Base-by-base conservation (phyloP, 2,329 filamentous ascomycete genomes). In the Calonectria naviculata region DNA sequence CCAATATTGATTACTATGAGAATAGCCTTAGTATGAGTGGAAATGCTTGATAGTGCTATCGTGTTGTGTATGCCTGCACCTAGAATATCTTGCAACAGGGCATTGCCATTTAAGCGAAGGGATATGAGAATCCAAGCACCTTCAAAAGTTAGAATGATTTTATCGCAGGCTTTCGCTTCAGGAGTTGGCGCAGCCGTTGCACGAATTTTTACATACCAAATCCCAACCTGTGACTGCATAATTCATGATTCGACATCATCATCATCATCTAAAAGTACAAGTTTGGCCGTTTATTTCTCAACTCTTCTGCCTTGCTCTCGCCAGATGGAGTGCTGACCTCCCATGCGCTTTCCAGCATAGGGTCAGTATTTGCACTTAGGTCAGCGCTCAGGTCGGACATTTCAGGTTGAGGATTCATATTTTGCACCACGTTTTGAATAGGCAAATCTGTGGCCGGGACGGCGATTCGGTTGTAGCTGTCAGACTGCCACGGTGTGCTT, bases 241-340 rank as follows among this genome's bases (percentile, higher is more conserved):
- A 44, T 21, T 61, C 28, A 21, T 61, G 10, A 61, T 44, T 61
- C 19, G n/a, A n/a, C 2, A 26, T 12, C 19, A 28, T 12, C 19
- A 34, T 10, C 10, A 28, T n/a, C 42, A 13, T 21, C 56, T 71
- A 78, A 38, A 78, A 78, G 46, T 78, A 78, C 52, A 78, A 65
- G 8, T 78, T 49, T 3, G 76, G 76, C 2, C 67, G 62, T 31
- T 19, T 73, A 26, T 67, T 68, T 15, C 73, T 66, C 31, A 78
- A 65, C 6, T 70, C 71, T 21, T 70, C 71, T 0, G 76, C 76
- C 54, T 77, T 78, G 41, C 76, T 72, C 29, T 54, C 34, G 4
- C 24, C 28, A 5, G 64, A 13, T 4, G 31, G 29, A 0, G 19
- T 2, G 13, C 42, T 24, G 0, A 17, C 46, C 2, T 73, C 65